Conservation (phyloP, 108 stramenopile genomes). For the Cyclotella cryptica region DNA sequence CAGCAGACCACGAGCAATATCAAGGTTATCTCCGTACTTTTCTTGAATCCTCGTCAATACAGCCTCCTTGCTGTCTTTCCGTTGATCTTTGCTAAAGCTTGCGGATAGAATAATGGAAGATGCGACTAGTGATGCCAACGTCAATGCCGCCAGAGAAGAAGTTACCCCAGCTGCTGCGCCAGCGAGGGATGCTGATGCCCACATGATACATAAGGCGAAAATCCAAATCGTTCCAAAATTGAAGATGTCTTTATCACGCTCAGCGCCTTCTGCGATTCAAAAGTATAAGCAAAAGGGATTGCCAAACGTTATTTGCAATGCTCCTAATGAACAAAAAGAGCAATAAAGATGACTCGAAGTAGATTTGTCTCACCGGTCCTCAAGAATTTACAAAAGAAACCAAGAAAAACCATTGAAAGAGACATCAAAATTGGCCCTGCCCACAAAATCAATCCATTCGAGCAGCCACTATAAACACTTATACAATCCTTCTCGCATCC, state of each 20-base stretch:
- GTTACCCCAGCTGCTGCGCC: constrained; percentile 55
- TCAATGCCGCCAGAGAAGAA: constrained; percentile 47
- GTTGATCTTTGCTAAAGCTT: constrained; percentile 41
- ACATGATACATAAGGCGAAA: constrained; percentile 53
- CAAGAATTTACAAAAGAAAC: constrained; percentile 63
- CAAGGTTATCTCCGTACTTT: constrained; percentile 53
- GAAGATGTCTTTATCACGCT: constrained; percentile 47
- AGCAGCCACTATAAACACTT: constrained; percentile 54
- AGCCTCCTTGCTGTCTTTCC: constrained; percentile 28
- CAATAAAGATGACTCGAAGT: background rate
- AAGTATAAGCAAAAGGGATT: background rate
- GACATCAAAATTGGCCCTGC: constrained; percentile 55
- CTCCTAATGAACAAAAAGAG: background rate
- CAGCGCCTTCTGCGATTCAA: constrained; percentile 24
- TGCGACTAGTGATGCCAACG: constrained; percentile 55
- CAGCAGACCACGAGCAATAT: constrained; percentile 52
- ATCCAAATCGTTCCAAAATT: constrained; percentile 62
- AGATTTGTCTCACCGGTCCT: constrained; percentile 38
- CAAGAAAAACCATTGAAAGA: constrained; percentile 51
- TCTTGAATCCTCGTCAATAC: constrained; percentile 30
- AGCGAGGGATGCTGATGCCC: constrained; percentile 61
- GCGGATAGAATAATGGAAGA: constrained; percentile 48
- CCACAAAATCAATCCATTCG: constrained; percentile 64
- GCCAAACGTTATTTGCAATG: background rate
- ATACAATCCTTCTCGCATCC: constrained; percentile 36